These are phyloP conservation scores for Sporothrix brasiliensis DNA, from an alignment of 2,329 filamentous ascomycete genomes.

Conservation along the genomic window DNA sequence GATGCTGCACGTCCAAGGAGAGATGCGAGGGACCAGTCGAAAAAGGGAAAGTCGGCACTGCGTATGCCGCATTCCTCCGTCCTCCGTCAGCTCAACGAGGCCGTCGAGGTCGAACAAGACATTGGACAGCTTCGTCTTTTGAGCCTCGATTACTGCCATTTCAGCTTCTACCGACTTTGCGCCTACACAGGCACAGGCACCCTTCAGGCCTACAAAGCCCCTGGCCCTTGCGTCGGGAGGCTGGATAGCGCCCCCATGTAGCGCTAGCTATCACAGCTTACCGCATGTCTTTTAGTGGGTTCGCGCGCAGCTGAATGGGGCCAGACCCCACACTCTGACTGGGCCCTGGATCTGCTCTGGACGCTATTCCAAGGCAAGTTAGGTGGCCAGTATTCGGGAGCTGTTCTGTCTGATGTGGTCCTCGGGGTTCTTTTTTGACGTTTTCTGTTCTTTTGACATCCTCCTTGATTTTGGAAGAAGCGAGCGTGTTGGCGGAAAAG, in stretches of 20 bases:
- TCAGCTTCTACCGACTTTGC: not conserved
- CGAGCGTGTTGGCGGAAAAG: not conserved
- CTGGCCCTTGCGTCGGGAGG: constrained; percentile 11
- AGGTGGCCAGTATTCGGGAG: not conserved
- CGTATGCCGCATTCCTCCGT: no score
- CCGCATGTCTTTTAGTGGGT: not conserved
- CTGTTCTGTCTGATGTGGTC: not conserved
- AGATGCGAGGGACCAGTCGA: not conserved
- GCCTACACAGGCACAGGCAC: not conserved
- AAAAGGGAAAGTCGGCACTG: not conserved
- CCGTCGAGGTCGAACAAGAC: no score
- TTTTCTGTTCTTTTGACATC: not conserved
- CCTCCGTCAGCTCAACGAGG: no score
- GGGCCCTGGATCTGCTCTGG: not conserved
- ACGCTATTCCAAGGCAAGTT: constrained; percentile 1
- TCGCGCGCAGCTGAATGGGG: not conserved
- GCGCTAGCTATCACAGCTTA: not conserved
- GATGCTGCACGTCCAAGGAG: constrained; percentile 26
- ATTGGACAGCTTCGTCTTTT: no score
- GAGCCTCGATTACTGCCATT: not conserved
- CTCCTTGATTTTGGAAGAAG: not conserved
- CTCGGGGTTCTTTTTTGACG: not conserved
- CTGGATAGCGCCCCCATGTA: not conserved
- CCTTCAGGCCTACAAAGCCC: not conserved
- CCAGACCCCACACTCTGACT: not conserved